Evolutionary conservation across 345 rosid species (phyloP).

Genomic region (Citrus australasica): DNA sequence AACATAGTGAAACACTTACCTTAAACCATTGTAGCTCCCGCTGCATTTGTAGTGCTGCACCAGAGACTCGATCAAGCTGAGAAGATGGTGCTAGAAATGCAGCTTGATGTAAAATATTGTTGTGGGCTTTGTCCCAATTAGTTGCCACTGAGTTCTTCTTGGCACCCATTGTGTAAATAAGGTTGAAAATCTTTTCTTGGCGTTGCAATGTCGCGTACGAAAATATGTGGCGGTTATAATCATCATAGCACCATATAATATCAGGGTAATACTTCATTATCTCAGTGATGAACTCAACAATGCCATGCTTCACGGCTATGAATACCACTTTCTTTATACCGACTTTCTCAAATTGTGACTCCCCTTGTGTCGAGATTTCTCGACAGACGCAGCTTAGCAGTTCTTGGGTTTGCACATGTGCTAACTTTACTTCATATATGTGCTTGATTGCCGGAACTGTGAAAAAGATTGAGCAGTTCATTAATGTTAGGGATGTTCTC

Average conservation of each 20-base stretch:
- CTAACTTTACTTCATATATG: constrained; percentile 49
- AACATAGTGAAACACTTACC: constrained; percentile 44
- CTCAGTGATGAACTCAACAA: constrained; percentile 56
- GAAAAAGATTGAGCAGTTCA: background rate
- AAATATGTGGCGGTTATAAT: constrained; percentile 40
- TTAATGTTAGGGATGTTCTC: background rate
- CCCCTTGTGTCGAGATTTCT: constrained; percentile 39
- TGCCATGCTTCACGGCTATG: constrained; percentile 56
- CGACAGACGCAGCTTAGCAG: constrained; percentile 44
- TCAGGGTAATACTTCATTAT: constrained; percentile 51
- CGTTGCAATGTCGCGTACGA: constrained; percentile 53
- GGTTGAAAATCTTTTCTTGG: constrained; percentile 72
- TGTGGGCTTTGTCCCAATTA: constrained; percentile 23
- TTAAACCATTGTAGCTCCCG: constrained; percentile 79
- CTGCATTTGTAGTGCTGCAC: constrained; percentile 84
- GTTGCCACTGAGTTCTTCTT: constrained; percentile 43
- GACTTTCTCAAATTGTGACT: constrained; percentile 24
- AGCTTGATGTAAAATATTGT: constrained; percentile 76
- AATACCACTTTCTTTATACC: constrained; percentile 44
- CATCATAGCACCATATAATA: constrained; percentile 51
- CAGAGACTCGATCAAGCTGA: constrained; percentile 54
- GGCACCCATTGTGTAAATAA: constrained; percentile 59
- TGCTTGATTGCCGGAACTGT: constrained; percentile 46
- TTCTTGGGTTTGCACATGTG: constrained; percentile 46
- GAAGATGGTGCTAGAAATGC: constrained; percentile 53